Base-by-base conservation (phyloP, 192 early-diverging fungal species). In the Endogone sp. region DNA sequence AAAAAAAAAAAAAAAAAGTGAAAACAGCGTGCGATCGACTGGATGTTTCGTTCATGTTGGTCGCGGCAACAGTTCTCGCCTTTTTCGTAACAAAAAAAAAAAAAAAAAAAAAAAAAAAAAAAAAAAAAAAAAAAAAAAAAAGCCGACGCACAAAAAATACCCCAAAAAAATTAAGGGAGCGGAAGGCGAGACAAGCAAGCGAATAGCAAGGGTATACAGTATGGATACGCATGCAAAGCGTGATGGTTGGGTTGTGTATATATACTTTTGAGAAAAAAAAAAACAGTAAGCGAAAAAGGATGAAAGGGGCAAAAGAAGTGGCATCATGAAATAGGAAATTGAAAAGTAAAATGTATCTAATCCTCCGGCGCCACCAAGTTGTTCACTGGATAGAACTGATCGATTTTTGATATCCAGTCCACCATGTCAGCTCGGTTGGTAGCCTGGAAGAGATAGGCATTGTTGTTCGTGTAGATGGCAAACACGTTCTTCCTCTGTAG, bases 11-110 rank as follows among this genome's bases (percentile, higher is more conserved):
- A 4, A 89, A 81, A 0, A 93, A 72, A 0, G 92, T 92, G 63
- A 92, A 94, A 30, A 94, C 92, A 3, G 92, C 93, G 75, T 94
- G 93, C 21, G 96, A 90, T 56, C 95, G 86, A 77, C 89, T 92
- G 37, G 94, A 96, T 2, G 88, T 88, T 65, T 91, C 95, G 79
- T 98, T 98, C 94, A 97, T 95, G 65, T 93, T 91, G 56, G 96
- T 98, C 20, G 94, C 86, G 2, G 94, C 96, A 21, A 95, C 93
- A 1, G 94, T 96, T 66, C 91, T 84, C n/a, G 90, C 85, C 88
- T 92, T 72, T 24, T 24, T 20, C 49, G 29, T 49, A 49, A 49
- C 9, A 49, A 49, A n/a, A n/a, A n/a, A n/a, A n/a, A n/a, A n/a
- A n/a, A n/a, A n/a, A n/a, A n/a, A n/a, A n/a, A n/a, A n/a, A n/a